Evolutionary conservation across 164 flowering plant species (phyloP).

Genomic region (Nymphaea colorata): DNA sequence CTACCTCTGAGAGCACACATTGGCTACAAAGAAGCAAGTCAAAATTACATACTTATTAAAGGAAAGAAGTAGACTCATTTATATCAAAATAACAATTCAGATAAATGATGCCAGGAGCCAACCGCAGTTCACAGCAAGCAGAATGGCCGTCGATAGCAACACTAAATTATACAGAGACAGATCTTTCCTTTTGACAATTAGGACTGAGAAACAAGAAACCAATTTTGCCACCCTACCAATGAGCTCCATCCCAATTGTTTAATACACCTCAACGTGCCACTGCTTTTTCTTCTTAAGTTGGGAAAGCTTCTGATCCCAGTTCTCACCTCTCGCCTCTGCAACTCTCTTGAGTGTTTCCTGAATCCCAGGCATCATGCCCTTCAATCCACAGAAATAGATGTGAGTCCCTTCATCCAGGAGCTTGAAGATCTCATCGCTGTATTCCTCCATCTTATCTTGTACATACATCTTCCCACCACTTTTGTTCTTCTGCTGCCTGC

Average conservation of each 20-base stretch:
- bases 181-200: neutral
- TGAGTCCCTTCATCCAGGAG: conserved; percentile 87
- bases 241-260: conserved; percentile 5
- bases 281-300: conserved; percentile 92
- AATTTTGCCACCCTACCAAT: neutral
- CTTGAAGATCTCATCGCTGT: conserved; percentile 87
- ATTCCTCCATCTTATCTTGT: conserved; percentile 95
- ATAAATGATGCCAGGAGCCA: too few species aligned
- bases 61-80: too few species aligned
- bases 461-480: conserved; percentile 97
- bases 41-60: too few species aligned
- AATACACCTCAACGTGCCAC: conserved; percentile 99
- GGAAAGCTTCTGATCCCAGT: conserved; percentile 79
- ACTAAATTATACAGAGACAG: neutral
- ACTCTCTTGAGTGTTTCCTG: conserved; percentile 88
- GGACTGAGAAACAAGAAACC: neutral
- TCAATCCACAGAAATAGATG: conserved; percentile 94
- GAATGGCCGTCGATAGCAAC: too few species aligned
- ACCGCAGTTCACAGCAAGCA: too few species aligned
- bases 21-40: too few species aligned
- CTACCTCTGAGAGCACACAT: too few species aligned
- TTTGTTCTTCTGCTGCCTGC: conserved; percentile 87
- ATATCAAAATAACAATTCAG: too few species aligned
- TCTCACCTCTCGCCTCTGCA: conserved; percentile 83
- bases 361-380: conserved; percentile 99